phyloP scores from a whole-genome alignment of 768 basidiomycete genomes.

The Termitomyces sp. region DNA sequence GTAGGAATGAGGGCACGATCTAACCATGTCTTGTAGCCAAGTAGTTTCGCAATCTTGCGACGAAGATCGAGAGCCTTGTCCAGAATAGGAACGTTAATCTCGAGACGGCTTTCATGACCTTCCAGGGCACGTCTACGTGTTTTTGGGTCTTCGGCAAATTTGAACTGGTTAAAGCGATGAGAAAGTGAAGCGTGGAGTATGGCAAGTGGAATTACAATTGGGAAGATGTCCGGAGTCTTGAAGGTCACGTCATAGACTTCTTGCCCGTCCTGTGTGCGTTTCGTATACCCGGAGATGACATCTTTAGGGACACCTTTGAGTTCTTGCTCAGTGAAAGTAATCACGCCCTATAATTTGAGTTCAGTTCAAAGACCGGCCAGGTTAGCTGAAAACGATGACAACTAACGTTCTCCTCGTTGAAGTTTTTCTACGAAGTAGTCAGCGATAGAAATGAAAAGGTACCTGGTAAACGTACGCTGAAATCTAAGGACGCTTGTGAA shows the following conservation, averaged over 20 bases:
- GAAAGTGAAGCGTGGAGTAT: neutral
- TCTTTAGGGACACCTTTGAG: slow-evolving; percentile 78
- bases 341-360: slow-evolving; percentile 36
- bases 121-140: slow-evolving; percentile 65
- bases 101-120: slow-evolving; percentile 64
- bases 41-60: slow-evolving; percentile 57
- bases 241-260: slow-evolving; percentile 71
- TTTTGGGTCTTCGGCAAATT: slow-evolving; percentile 66
- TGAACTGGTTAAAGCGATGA: slow-evolving; percentile 47
- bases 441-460: neutral
- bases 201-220: slow-evolving; percentile 44
- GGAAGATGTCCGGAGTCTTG: slow-evolving; percentile 81
- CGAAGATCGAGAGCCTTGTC: slow-evolving; percentile 65
- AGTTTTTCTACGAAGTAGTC: slow-evolving; percentile 59
- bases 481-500: slow-evolving; percentile 71
- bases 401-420: slow-evolving; percentile 79
- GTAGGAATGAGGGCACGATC: neutral
- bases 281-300: slow-evolving; percentile 73
- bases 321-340: slow-evolving; percentile 67
- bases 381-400: neutral
- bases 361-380: neutral
- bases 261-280: slow-evolving; percentile 51
- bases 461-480: slow-evolving; percentile 48
- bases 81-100: slow-evolving; percentile 66
- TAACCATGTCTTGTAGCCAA: slow-evolving; percentile 71